phyloP scores from a whole-genome alignment of 345 rosid genomes.

The Melastoma malabathricum region DNA sequence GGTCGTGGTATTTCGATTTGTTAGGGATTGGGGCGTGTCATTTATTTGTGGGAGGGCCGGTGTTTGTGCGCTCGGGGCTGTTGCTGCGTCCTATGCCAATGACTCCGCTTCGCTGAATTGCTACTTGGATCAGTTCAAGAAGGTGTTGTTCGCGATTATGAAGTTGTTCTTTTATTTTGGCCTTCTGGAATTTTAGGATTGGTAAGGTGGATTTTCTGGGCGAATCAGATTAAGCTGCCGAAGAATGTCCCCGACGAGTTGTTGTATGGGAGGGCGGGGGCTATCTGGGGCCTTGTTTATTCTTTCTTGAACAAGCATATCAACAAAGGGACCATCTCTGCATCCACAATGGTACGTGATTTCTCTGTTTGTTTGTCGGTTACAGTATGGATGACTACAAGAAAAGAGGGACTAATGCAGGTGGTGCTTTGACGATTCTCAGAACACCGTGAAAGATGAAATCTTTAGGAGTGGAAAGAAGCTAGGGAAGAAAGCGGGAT shows the following conservation, averaged over 20 bases:
- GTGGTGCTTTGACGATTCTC: constrained; percentile 2
- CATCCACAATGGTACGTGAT: constrained; percentile 19
- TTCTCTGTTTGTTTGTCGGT: too few species aligned
- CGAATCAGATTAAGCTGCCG: constrained; percentile 34
- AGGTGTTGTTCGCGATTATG: constrained; percentile 18
- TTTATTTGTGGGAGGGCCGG: constrained; percentile 64
- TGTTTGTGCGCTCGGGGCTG: constrained; percentile 67
- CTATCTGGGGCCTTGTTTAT: constrained; percentile 52
- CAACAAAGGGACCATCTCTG: constrained; percentile 33
- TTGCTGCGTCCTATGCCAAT: constrained; percentile 37
- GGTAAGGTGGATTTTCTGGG: not conserved
- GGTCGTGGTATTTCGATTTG: constrained; percentile 1
- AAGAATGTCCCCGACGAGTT: constrained; percentile 39
- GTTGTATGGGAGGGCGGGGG: constrained; percentile 61
- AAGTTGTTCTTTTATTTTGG: not conserved
- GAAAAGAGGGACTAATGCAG: too few species aligned
- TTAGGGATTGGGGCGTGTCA: constrained; percentile 27
- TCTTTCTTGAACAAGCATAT: constrained; percentile 50
- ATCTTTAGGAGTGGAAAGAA: constrained; percentile 34
- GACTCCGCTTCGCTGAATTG: constrained; percentile 23
- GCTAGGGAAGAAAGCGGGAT: constrained; percentile 27
- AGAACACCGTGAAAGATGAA: constrained; percentile 42
- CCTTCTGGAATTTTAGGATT: not conserved
- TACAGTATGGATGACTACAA: too few species aligned
- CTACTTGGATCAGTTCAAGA: constrained; percentile 32